Percentiles rank a stretch among this genome's conserved stretches.
phyloP scores from a whole-genome alignment of 2,329 filamentous ascomycete genomes.

The Calonectria leucothoes region DNA sequence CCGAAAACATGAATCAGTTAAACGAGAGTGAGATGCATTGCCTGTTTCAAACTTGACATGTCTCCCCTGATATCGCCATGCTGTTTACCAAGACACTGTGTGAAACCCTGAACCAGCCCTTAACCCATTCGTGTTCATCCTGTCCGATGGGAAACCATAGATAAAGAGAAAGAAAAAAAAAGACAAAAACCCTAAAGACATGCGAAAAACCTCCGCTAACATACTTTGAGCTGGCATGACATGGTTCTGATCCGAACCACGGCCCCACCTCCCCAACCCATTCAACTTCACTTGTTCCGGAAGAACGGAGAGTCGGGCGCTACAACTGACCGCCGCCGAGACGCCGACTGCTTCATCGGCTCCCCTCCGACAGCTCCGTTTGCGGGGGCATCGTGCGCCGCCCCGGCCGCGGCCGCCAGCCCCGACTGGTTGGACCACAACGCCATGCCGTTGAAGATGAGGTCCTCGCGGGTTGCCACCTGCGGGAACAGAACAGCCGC shows the following conservation, averaged over 20 bases:
- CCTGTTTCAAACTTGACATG: slow-evolving; percentile 1
- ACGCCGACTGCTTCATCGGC: slow-evolving; percentile 24
- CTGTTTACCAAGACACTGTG: neutral
- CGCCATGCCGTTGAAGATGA: slow-evolving; percentile 39
- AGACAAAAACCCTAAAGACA: neutral
- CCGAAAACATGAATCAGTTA: neutral
- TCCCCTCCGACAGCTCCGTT: slow-evolving; percentile 27
- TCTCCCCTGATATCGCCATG: neutral
- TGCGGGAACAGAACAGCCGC: slow-evolving; percentile 42
- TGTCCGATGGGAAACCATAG: neutral
- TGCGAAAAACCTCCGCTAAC: neutral
- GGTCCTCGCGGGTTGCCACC: slow-evolving; percentile 34
- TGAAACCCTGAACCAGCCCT: neutral
- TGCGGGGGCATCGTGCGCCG: slow-evolving; percentile 24
- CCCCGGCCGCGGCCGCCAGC: slow-evolving; percentile 29
- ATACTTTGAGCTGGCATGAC: neutral
- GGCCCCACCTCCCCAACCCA: slow-evolving; percentile 8
- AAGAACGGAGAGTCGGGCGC: neutral
- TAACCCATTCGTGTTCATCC: neutral
- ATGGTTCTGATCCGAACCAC: slow-evolving; percentile 1
- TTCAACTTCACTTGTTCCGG: neutral
- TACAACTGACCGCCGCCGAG: slow-evolving; percentile 16
- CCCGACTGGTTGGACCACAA: slow-evolving; percentile 39
- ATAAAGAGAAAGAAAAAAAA: too few species aligned
- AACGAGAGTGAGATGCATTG: neutral